Evolutionary conservation across 106 monocot genomes (phyloP).

Genomic region (Dendrobium catenatum): DNA sequence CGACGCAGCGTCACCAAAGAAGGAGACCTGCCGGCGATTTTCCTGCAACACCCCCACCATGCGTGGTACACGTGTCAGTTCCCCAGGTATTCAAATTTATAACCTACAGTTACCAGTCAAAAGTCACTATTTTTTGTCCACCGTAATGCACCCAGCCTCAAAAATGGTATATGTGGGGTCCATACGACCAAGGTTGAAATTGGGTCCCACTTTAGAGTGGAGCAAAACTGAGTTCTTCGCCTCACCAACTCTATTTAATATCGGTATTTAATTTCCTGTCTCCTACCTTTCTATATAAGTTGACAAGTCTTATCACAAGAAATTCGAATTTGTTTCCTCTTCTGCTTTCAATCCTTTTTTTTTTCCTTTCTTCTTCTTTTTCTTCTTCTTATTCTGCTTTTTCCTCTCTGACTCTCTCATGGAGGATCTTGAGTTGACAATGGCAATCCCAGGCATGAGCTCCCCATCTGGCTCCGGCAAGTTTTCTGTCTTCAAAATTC

Average conservation of each 20-base stretch:
- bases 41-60: slow-evolving; percentile 24
- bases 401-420: not conserved
- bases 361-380: not conserved
- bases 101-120: not conserved
- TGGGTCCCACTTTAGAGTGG: not conserved
- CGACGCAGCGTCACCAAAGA: slow-evolving; percentile 25
- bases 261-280: not conserved
- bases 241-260: slow-evolving; percentile 1
- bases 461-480: slow-evolving; percentile 33
- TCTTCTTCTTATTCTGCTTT: not conserved
- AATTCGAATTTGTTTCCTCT: not conserved
- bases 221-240: not conserved
- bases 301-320: not conserved
- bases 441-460: slow-evolving; percentile 45
- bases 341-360: not conserved
- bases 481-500: not conserved
- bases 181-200: not conserved
- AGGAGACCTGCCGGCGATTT: slow-evolving; percentile 50
- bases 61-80: slow-evolving; percentile 21
- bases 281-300: not conserved
- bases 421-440: slow-evolving; percentile 49
- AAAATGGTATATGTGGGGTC: not conserved
- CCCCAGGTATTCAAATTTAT: not conserved
- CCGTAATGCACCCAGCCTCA: not conserved
- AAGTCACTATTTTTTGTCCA: not conserved